Evolutionary conservation across 176 grass and related monocot genomes (phyloP).

Genomic region (Raddia guianensis): DNA sequence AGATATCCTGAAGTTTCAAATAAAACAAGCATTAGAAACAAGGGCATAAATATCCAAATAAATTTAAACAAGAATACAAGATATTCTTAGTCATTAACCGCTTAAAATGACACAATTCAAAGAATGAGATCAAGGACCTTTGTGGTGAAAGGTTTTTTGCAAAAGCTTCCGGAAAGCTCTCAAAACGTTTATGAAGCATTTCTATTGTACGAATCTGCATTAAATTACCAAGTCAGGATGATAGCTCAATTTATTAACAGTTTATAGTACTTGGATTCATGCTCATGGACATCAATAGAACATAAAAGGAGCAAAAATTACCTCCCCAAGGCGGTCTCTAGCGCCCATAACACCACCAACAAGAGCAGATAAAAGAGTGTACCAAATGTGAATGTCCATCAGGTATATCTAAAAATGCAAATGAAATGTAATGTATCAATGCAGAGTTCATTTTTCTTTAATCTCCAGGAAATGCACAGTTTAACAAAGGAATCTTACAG

Average conservation of each 20-base stretch:
- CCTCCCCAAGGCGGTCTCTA: constrained; percentile 90
- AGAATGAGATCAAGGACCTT: constrained; percentile 52
- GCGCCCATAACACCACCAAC: constrained; percentile 95
- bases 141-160: constrained; percentile 70
- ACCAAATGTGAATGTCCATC: constrained; percentile 98
- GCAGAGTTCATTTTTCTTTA: constrained; percentile 1
- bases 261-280: constrained; percentile 35
- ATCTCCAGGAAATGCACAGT: constrained; percentile 23
- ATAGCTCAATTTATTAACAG: constrained; percentile 14
- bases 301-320: constrained; percentile 36
- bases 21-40: constrained; percentile 29
- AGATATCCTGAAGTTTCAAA: constrained; percentile 52
- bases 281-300: constrained; percentile 1
- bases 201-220: constrained; percentile 89
- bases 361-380: constrained; percentile 85
- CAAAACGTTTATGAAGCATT: constrained; percentile 99
- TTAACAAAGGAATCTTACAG: constrained; percentile 64
- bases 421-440: constrained; percentile 32
- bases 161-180: constrained; percentile 96
- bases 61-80: constrained; percentile 26
- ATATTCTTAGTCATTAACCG: background rate
- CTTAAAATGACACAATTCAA: constrained; percentile 25
- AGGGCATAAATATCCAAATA: background rate
- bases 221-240: constrained; percentile 30
- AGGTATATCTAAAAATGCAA: constrained; percentile 72